Percentiles rank a stretch among this genome's conserved stretches.
These are phyloP conservation scores for Pugionium cornutum DNA, from an alignment of 345 rosid genomes.

Conservation along the genomic window DNA sequence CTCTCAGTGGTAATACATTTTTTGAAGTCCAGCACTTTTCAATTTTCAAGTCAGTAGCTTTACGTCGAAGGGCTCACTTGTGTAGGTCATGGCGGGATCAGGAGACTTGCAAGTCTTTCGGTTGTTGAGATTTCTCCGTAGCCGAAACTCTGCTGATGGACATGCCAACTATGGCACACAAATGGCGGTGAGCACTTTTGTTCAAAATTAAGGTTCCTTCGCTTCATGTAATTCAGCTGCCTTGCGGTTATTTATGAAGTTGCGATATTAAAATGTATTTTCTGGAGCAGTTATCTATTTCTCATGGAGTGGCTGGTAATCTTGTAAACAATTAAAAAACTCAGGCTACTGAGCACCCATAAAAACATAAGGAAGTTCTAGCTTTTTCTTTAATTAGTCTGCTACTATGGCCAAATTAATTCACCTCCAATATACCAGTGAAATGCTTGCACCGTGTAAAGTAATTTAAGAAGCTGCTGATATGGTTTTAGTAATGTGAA, in stretches of 20 bases:
- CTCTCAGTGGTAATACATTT: slow-evolving; percentile 68
- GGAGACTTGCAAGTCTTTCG: slow-evolving; percentile 87
- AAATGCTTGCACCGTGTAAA: slow-evolving; percentile 28
- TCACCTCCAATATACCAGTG: neutral
- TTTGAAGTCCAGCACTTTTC: slow-evolving; percentile 10
- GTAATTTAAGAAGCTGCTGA: slow-evolving; percentile 12
- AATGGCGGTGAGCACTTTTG: slow-evolving; percentile 68
- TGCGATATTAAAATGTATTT: slow-evolving; percentile 12
- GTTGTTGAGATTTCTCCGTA: slow-evolving; percentile 77
- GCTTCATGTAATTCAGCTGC: slow-evolving; percentile 13
- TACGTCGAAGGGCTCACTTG: slow-evolving; percentile 31
- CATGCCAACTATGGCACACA: slow-evolving; percentile 87
- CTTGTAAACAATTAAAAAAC: slow-evolving; percentile 3
- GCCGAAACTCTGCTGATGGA: slow-evolving; percentile 76
- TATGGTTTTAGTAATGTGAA: slow-evolving; percentile 1
- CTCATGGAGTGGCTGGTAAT: slow-evolving; percentile 17
- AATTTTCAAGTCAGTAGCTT: slow-evolving; percentile 25
- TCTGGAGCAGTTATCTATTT: slow-evolving; percentile 22
- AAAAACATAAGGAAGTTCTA: slow-evolving; percentile 10
- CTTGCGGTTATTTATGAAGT: neutral
- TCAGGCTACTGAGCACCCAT: slow-evolving; percentile 14
- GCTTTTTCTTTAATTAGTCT: slow-evolving; percentile 9
- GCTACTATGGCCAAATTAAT: slow-evolving; percentile 27
- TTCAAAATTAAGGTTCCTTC: slow-evolving; percentile 10
- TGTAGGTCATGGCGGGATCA: slow-evolving; percentile 96